Evolutionary conservation across 768 basidiomycete species (phyloP).

Genomic region (Kwoniella mangroviensis): DNA sequence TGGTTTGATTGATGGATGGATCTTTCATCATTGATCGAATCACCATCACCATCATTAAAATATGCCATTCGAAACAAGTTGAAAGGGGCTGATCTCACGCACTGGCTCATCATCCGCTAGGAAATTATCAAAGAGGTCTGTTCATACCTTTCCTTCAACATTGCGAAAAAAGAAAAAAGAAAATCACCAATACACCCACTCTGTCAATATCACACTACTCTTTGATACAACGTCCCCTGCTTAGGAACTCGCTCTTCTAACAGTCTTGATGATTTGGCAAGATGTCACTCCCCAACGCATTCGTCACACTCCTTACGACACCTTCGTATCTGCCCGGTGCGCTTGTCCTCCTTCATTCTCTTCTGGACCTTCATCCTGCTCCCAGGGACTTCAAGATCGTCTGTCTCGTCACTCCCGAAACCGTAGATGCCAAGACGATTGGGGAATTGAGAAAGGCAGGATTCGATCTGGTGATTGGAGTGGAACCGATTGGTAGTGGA

Average conservation of each 20-base stretch:
- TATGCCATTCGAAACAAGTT: not conserved
- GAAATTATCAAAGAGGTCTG: not conserved
- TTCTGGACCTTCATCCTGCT: conserved; percentile 65
- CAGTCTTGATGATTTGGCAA: not conserved
- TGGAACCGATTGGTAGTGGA: conserved; percentile 74
- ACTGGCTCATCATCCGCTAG: not conserved
- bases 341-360: conserved; percentile 79
- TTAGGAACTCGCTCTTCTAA: not conserved
- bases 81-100: not conserved
- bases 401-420: conserved; percentile 92
- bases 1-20: not conserved
- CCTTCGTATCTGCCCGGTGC: conserved; percentile 92
- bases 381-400: conserved; percentile 73
- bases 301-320: conserved; percentile 90
- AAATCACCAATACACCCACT: not conserved
- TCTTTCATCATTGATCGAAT: not conserved
- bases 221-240: not conserved
- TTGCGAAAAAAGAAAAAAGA: not conserved
- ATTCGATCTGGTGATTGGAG: conserved; percentile 85
- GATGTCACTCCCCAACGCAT: conserved; percentile 62
- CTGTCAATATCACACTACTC: not conserved
- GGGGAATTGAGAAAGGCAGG: conserved; percentile 73
- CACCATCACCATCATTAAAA: not conserved
- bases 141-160: not conserved
- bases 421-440: conserved; percentile 79